Percentiles rank a stretch among this genome's conserved stretches.
Conservation (phyloP, 1,284 basidiomycete genomes). For the Trametes polyzona region DNA sequence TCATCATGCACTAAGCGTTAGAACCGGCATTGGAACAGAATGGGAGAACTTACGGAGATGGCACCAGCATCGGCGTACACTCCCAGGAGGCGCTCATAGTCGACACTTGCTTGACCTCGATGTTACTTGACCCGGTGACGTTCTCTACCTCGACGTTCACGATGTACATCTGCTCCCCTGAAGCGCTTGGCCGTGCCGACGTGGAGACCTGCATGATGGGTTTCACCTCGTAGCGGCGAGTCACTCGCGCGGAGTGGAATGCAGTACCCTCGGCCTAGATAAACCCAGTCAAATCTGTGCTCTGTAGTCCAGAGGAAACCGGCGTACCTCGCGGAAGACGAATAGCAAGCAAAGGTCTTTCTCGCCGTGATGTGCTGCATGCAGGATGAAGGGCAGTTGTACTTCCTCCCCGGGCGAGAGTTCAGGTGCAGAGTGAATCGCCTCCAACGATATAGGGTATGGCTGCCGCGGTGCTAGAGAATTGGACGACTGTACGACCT, state of each 20-base stretch:
- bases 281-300: conserved; percentile 6
- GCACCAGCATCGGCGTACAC: conserved; percentile 43
- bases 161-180: conserved; percentile 52
- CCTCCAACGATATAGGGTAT: conserved; percentile 45
- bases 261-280: conserved; percentile 47
- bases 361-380: conserved; percentile 51
- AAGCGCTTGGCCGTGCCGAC: conserved; percentile 51
- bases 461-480: conserved; percentile 55
- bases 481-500: conserved; percentile 56
- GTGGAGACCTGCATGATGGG: conserved; percentile 57
- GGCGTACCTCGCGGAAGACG: conserved; percentile 69
- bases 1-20: background rate
- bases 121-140: conserved; percentile 41
- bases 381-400: conserved; percentile 55
- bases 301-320: background rate
- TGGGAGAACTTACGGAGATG: conserved; percentile 45
- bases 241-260: conserved; percentile 61
- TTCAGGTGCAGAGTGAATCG: conserved; percentile 37
- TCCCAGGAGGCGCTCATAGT: conserved; percentile 70
- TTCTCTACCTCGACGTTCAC: conserved; percentile 66
- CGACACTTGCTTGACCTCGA: conserved; percentile 60
- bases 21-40: background rate
- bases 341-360: conserved; percentile 64
- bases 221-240: conserved; percentile 60
- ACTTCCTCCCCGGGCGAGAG: conserved; percentile 53